Base-by-base conservation (phyloP, 768 basidiomycete species). In the Tricholoma sp. region DNA sequence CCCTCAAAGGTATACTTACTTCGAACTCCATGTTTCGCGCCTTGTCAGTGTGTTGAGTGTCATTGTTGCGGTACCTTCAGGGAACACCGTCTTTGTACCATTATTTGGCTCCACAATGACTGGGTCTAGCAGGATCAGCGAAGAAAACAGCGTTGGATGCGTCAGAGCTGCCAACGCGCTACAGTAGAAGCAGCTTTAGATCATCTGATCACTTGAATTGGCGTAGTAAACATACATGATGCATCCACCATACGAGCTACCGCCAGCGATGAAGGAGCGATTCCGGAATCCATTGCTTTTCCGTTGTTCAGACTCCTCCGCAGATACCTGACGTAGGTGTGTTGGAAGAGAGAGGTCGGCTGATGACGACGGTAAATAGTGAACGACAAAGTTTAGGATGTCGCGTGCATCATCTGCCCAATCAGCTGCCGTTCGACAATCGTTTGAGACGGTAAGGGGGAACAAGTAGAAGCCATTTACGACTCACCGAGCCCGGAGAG, bases 171-270 rank as follows among this genome's bases (percentile, higher is more conserved):
- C 89, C 41, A 85, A 79, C n/a, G 80, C 66, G 11, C 88, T 91
- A 59, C 24, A 50, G 24, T n/a, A n/a, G 10, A 24, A 54, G 33
- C 10, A 7, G 42, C 10, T n/a, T 48, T 31, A 48, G 15, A 45
- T 24, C 29, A 11, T 48, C 15, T 11, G 10, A 11, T 24, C 44
- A 24, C 24, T 31, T 48, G 28, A n/a, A 48, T n/a, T 3, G 9
- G 28, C 47, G 28, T 31, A n/a, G 6, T 2, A n/a, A 3, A 13
- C 15, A 76, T 89, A 91, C 85, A 82, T 77, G 2, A 84, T 83
- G 64, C 85, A 86, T 2, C 89, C 94, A n/a, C 95, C 91, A 53
- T 91, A 85, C 0, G 91, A 94, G 66, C 97, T 94, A 0, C 92
- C 94, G 4, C 93, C 72, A 6, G 76, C 83, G 17, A 93, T 73